phyloP scores from a whole-genome alignment of 305 asterid genomes.

The Petunia hybrid region DNA sequence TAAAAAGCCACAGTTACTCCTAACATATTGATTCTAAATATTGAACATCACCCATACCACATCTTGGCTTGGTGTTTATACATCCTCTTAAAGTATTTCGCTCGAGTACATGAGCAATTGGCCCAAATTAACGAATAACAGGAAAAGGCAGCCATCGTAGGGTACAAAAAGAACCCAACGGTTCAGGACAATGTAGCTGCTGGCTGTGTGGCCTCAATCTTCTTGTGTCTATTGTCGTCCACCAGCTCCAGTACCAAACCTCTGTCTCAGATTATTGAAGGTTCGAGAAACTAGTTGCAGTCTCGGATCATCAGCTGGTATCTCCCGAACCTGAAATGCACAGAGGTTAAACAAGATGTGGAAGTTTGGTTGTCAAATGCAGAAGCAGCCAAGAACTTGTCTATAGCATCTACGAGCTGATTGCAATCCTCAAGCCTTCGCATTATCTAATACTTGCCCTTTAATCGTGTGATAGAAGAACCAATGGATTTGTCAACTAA shows the following conservation, averaged over 20 bases:
- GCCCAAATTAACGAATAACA: conserved; percentile 16
- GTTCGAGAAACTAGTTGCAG: conserved; percentile 56
- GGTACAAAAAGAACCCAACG: conserved; percentile 14
- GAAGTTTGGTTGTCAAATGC: not conserved
- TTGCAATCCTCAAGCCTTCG: not conserved
- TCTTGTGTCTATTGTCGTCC: conserved; percentile 42
- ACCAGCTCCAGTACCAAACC: conserved; percentile 39
- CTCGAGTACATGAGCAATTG: conserved; percentile 11
- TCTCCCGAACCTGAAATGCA: conserved; percentile 70
- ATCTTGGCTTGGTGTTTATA: conserved; percentile 4
- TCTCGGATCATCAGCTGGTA: conserved; percentile 88
- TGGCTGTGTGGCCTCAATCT: conserved; percentile 20
- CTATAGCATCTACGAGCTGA: not conserved
- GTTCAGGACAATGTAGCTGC: conserved; percentile 10
- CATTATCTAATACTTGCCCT: not conserved
- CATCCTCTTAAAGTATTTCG: conserved; percentile 5
- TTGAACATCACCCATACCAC: not conserved
- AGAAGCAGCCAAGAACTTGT: conserved; percentile 3
- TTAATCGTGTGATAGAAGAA: not conserved
- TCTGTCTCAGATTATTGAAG: conserved; percentile 48
- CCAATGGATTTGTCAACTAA: conserved; percentile 21
- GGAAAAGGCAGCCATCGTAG: not conserved
- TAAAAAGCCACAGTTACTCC: not conserved
- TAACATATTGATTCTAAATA: not conserved
- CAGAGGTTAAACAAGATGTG: not conserved